Conservation (phyloP, 2,329 filamentous ascomycete genomes). For the Microsporum canis region DNA sequence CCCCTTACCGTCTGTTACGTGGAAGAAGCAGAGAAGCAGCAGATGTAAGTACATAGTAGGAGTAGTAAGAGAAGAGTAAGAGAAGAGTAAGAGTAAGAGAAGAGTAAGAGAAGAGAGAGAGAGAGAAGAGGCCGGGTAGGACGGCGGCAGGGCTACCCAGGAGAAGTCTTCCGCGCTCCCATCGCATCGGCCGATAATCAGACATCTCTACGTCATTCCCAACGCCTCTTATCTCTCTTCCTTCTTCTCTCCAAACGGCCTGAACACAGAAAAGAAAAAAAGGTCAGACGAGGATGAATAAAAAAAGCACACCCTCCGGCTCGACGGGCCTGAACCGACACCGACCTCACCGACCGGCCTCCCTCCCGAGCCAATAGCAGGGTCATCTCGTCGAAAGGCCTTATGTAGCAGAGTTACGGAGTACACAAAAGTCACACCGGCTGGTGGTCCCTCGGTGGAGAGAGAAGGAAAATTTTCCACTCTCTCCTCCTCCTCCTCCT, state of each 20-base stretch:
- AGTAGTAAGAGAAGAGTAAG: not conserved
- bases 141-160: not conserved
- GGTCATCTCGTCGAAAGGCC: not conserved
- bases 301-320: not conserved
- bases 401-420: too few species aligned
- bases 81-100: not conserved
- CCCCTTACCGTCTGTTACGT: too few species aligned
- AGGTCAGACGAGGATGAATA: too few species aligned
- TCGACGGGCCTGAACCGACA: not conserved
- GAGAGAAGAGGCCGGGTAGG: not conserved
- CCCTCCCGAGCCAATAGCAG: not conserved
- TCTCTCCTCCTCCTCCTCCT: not conserved
- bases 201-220: not conserved
- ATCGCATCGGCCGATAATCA: not conserved
- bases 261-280: too few species aligned
- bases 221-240: too few species aligned
- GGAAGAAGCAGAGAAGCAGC: too few species aligned
- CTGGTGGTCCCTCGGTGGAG: not conserved
- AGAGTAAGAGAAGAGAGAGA: not conserved
- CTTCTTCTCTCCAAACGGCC: too few species aligned
- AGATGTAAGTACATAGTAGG: not conserved
- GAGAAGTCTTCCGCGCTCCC: not conserved
- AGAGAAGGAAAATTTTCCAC: not conserved
- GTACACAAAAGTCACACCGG: not conserved
- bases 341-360: not conserved